Percentiles rank a stretch among this genome's conserved stretches.
Conservation (phyloP, 495 filamentous ascomycete species). For the Xylaria castorea region DNA sequence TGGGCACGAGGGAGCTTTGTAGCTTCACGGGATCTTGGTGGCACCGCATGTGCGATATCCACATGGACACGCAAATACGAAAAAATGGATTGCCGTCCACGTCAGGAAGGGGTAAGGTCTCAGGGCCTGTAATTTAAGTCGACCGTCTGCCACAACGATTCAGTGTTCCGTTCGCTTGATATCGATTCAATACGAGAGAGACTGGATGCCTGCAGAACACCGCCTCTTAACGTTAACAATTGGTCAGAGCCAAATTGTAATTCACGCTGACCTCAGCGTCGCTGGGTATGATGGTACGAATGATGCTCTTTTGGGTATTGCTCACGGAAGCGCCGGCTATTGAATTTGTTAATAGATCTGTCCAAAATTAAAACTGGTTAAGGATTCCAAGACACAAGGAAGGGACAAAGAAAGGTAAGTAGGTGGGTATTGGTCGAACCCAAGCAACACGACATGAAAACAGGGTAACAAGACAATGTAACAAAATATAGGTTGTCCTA, state of each 20-base stretch:
- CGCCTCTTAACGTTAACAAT: constrained; percentile 10
- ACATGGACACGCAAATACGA: constrained; percentile 44
- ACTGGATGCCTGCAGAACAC: constrained; percentile 8
- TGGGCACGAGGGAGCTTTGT: constrained; percentile 42
- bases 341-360: neutral
- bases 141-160: constrained; percentile 19
- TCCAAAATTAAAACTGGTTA: neutral
- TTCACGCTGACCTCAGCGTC: constrained; percentile 21
- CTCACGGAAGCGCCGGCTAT: constrained; percentile 16
- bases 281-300: neutral
- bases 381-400: constrained; percentile 6
- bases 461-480: neutral
- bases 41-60: constrained; percentile 28
- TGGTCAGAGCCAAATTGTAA: neutral
- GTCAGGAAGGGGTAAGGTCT: constrained; percentile 41
- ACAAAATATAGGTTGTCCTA: neutral
- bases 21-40: constrained; percentile 36
- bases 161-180: constrained; percentile 4
- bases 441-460: constrained; percentile 12
- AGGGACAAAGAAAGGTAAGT: neutral
- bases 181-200: constrained; percentile 24
- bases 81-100: constrained; percentile 40
- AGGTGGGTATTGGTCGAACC: neutral
- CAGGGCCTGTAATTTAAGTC: constrained; percentile 38
- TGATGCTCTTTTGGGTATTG: constrained; percentile 5